Base-by-base conservation (phyloP, 306 rosid species). In the Gillenia trifoliata region DNA sequence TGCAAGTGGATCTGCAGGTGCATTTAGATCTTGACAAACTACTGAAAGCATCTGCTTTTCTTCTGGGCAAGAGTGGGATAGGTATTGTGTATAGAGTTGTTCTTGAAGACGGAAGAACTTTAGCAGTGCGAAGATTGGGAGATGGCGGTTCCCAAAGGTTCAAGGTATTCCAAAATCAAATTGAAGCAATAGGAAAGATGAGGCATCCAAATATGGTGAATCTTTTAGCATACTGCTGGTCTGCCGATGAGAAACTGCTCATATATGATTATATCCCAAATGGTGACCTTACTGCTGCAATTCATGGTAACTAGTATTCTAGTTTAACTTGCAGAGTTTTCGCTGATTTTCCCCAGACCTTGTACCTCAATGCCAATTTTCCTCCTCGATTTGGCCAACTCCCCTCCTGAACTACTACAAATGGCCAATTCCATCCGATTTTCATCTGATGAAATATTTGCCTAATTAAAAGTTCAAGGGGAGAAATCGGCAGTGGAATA, bases 81-180 rank as follows among this genome's bases (percentile, higher is more conserved):
- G 98, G 98, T 64, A 93, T 91, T 82, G 93, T 93, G 80, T 93
- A 93, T 83, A 91, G 85, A 79, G 98, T 89, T 78, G 98, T 93
- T 68, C 98, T 91, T 56, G 96, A 93, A 84, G 97, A 89, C 31
- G 92, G 98, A 38, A 82, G 84, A 31, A 88, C 84, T 66, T 78
- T 93, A 71, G 97, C 93, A 50, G 98, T 93, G 80, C 86, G 98
- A 74, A 86, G 98, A 78, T 75, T 93, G 65, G 98, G 93, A 11
- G 97, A 93, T 85, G 97, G 96, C 41, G 98, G 92, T 68, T 89
- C 93, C 74, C 98, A 91, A 81, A 91, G 97, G 81, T 88, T 86
- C 59, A 93, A 89, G 79, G 98, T 91, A 74, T 93, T 93, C 65
- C 98, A 93, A 77, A 87, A 93, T 8, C 93, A 91, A 87, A 96